Base-by-base conservation (phyloP, 2,329 filamentous ascomycete species). In the Cytospora paraplurivora region DNA sequence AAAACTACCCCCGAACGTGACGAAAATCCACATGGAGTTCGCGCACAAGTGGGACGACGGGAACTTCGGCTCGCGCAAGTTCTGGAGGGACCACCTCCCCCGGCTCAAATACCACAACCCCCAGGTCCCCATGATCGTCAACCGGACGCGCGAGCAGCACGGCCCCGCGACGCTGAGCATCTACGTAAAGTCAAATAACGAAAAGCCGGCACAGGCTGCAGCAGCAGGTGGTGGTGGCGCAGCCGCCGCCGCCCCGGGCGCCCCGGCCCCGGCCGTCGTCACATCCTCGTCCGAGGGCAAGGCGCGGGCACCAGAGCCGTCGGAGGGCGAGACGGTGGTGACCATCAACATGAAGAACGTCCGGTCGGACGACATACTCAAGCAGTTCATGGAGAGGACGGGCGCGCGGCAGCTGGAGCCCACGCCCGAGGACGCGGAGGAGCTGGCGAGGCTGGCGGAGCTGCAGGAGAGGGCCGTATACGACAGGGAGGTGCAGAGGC, bases 41-140 rank as follows among this genome's bases (percentile, higher is more conserved):
- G 86, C 87, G 56, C 72, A 56, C 35, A 83, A 79, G 68, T 79
- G 86, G 64, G 79, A 86, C 53, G 82, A 85, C 57, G 91, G 90
- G 53, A 89, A 94, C 75, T 82, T 87, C 74, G 91, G 91, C 55
- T 83, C 90, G 63, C 87, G 85, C 72, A 92, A 92, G 79, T 97
- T 99, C 84, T 97, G 92, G 91, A 87, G 85, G 68, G 81, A 88
- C 66, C 89, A 88, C 74, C 87, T 98, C 55, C 91, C 92, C 27
- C 87, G 92, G 63, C 82, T 99, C 69, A 97, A 99, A 82, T 99
- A 88, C 80, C 90, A 96, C 82, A 99, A 99, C 76, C 95, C 95
- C 0, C 79, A 87, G 13, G 76, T 97, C 53, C 86, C 89, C 51
- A 96, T 98, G 84, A 88, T 91, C 64, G 86, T 97, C 71, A 88